A percentile compares a stretch with the other conserved stretches of the same genome.
Conservation (phyloP, 495 filamentous ascomycete species). For the Aspergillus campestris region DNA sequence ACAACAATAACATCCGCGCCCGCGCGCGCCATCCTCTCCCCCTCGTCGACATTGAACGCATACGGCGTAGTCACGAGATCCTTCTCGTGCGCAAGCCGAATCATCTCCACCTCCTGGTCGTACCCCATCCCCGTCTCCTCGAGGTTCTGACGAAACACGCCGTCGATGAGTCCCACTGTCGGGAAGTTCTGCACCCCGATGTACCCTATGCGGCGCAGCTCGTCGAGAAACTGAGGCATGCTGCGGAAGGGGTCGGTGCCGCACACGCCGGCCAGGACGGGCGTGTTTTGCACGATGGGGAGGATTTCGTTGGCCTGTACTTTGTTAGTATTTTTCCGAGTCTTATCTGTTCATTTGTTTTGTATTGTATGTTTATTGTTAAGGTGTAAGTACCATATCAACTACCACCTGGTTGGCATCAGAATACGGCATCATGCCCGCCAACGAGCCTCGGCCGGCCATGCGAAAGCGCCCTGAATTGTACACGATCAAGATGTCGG, state of each 20-base stretch:
- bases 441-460: constrained; percentile 62
- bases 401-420: constrained; percentile 63
- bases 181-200: constrained; percentile 67
- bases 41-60: constrained; percentile 54
- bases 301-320: constrained; percentile 48
- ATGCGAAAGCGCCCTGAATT: constrained; percentile 67
- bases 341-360: too few species aligned
- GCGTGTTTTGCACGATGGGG: constrained; percentile 49
- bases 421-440: constrained; percentile 63
- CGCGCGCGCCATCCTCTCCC: constrained; percentile 48
- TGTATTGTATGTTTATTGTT: too few species aligned
- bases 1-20: constrained; percentile 62
- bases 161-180: constrained; percentile 63
- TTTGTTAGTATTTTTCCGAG: not conserved
- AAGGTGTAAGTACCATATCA: constrained; percentile 46
- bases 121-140: constrained; percentile 68
- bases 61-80: constrained; percentile 61
- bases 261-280: constrained; percentile 60
- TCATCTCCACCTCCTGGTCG: constrained; percentile 55
- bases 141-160: constrained; percentile 53
- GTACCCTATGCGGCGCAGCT: constrained; percentile 53
- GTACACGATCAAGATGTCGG: constrained; percentile 63
- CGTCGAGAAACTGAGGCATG: constrained; percentile 47
- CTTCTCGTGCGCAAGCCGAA: constrained; percentile 44
- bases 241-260: constrained; percentile 56